phyloP scores from a whole-genome alignment of 2,329 filamentous ascomycete genomes.

The Aspergillus nomiae region DNA sequence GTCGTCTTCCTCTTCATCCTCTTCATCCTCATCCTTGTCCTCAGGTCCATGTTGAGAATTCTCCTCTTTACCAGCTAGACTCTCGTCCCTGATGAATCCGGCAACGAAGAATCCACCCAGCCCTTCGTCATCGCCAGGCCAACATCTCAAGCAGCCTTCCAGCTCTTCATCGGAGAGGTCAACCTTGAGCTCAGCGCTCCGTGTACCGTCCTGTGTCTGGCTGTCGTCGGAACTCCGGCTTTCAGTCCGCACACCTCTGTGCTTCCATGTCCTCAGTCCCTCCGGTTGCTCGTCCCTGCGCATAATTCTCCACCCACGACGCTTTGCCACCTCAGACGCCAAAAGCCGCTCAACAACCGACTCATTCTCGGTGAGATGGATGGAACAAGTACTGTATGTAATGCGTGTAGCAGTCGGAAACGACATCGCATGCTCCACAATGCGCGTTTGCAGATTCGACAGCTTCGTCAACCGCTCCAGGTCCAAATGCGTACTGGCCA shows the following conservation, averaged over 20 bases:
- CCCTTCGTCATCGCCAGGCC: constrained; percentile 76
- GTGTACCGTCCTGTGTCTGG: not conserved
- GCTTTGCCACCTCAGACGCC: constrained; percentile 64
- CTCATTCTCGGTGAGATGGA: constrained; percentile 88
- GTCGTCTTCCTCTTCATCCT: constrained; percentile 17
- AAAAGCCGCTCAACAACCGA: constrained; percentile 75
- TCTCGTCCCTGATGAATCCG: constrained; percentile 70
- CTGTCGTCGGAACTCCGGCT: constrained; percentile 15
- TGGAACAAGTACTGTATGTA: constrained; percentile 91
- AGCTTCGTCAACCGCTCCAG: constrained; percentile 70
- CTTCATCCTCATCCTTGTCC: constrained; percentile 10
- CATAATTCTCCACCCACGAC: constrained; percentile 77
- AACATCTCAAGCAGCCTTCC: constrained; percentile 78
- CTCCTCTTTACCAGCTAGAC: constrained; percentile 35
- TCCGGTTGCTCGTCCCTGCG: constrained; percentile 70
- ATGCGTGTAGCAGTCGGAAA: constrained; percentile 76
- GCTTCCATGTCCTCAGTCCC: constrained; percentile 75
- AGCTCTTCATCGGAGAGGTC: constrained; percentile 52
- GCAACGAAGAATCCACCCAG: constrained; percentile 96
- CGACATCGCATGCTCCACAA: constrained; percentile 79
- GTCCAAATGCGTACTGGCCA: constrained; percentile 47
- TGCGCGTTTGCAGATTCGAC: constrained; percentile 76
- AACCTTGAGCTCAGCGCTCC: constrained; percentile 13
- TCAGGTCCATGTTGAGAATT: constrained; percentile 13
- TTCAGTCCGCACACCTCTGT: constrained; percentile 60